Evolutionary conservation across 306 rosid genomes (phyloP).

Genomic region (Biancaea sappan): DNA sequence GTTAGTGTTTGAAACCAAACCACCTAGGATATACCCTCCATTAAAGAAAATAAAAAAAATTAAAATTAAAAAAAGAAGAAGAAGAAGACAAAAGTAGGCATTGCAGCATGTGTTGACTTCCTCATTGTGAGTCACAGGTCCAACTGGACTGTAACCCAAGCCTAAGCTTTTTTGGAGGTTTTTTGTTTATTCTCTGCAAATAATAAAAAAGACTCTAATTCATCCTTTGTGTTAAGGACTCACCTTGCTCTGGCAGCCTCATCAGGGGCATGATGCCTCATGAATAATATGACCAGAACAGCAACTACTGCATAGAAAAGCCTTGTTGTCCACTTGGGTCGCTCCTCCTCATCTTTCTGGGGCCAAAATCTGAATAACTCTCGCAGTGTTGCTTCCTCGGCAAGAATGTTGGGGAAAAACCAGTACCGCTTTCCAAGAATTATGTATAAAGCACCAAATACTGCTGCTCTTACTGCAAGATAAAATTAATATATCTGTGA

Average conservation of each 20-base stretch:
- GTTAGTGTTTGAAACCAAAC: too few species aligned
- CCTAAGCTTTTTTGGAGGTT: background rate
- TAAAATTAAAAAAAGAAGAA: too few species aligned
- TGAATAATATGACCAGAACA: conserved; percentile 71
- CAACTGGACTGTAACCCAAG: background rate
- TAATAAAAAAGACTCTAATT: conserved; percentile 16
- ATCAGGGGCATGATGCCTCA: conserved; percentile 99
- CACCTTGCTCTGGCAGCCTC: conserved; percentile 99
- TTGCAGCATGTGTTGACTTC: background rate
- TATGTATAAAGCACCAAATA: conserved; percentile 60
- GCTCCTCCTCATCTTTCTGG: conserved; percentile 93
- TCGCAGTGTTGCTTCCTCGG: conserved; percentile 82
- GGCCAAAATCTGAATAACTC: conserved; percentile 98
- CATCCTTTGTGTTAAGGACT: conserved; percentile 32
- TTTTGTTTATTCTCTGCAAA: background rate
- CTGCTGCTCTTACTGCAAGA: conserved; percentile 63
- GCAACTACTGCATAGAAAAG: conserved; percentile 81
- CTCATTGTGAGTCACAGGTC: background rate
- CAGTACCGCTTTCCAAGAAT: conserved; percentile 64
- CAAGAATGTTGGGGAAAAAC: conserved; percentile 79
- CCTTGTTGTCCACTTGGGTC: conserved; percentile 93
- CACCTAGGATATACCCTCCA: too few species aligned
- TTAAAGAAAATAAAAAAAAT: too few species aligned
- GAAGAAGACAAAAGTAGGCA: too few species aligned
- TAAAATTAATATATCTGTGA: background rate